Base-by-base conservation (phyloP, 1,284 basidiomycete genomes). In the Melampsora abietis-canadensis region DNA sequence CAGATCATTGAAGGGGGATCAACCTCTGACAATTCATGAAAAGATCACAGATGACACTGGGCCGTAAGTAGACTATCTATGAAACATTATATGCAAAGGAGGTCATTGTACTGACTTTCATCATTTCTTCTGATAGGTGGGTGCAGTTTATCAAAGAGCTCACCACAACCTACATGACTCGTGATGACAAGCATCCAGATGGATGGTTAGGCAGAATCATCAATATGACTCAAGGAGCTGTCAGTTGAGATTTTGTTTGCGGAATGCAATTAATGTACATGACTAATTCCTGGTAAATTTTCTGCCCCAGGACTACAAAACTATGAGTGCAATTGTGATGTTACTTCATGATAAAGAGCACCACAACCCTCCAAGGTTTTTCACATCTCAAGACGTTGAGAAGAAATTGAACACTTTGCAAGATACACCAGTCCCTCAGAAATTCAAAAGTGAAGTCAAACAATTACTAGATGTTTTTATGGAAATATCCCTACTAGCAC, bases 291-390 rank as follows among this genome's bases (percentile, higher is more conserved):
- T 40, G 4, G 37, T n/a, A n/a, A n/a, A n/a, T n/a, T n/a, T n/a
- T n/a, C n/a, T n/a, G n/a, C n/a, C 14, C n/a, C 48, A 75, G 73
- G 73, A 68, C 60, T 75, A 48, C 51, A 68, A 44, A 67, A 75
- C 73, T 12, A 75, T 75, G 65, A 57, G 65, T 15, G 21, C 65
- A n/a, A 68, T 75, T 12, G 65, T 75, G 2, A 37, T 75, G 15
- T 30, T 51, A 37, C 66, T 75, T 15, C 65, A 60, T 14, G 73
- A 66, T 48, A 60, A 31, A 6, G 24, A 14, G n/a, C 21, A 47
- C 6, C 59, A 54, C 30, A 1, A 57, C 19, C 19, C 59, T n/a
- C 66, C 66, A 1, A n/a, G 47, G 19, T 57, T 27, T 54, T 44
- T 60, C 10, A 44, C 46, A 15, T 27, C 46, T 12, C 6, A 12